Evolutionary conservation across 2,329 filamentous ascomycete genomes (phyloP), one percentile per base, ranked within the genome.

Genomic region (Dothideomycetes sp.): DNA sequence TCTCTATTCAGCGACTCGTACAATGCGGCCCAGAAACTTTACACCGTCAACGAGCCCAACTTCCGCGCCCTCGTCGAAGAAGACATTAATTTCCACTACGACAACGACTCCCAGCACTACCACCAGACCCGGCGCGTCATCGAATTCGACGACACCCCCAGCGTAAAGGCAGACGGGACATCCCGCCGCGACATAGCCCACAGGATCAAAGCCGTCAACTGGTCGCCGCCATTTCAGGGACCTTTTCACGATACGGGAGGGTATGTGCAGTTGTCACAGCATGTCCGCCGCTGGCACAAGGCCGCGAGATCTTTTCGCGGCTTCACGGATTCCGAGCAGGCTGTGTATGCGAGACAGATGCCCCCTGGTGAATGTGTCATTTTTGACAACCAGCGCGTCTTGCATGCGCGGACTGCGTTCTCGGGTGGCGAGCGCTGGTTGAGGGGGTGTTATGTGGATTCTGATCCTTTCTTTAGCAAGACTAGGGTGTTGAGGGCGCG

Each of bases 321-420:
- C 0, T 47, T 73, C 0, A 60, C 91, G 17, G 78, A 84, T 47
- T 54, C 66, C 1, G 61, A 69, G 0, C 55, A 64, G 3, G 74
- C 74, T 44, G 60, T 86, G 38, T 81, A 80, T 53, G 72, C 89
- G 64, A 69, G 81, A 43, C 81, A 81, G 59, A 66, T 95, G 59
- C 66, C 77, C 39, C 77, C 83, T 3, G 91, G 89, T 3, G 84
- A 94, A 53, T 94, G 86, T 55, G 87, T 88, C 10, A 71, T 98
- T n/a, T 96, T 98, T 55, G 81, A 94, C 57, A 96, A 96, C 55
- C 64, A 77, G 43, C 72, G 89, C 14, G 70, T 94, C n/a, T 60
- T 94, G 54, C 91, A 96, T 64, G 89, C 87, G 0, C 70, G 91
- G 3, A 72, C 69, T 12, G 75, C 77, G 19, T 96, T 96, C 59